These are phyloP conservation scores for Bruguiera parviflora DNA, from an alignment of 345 rosid species.

Conservation along the genomic window DNA sequence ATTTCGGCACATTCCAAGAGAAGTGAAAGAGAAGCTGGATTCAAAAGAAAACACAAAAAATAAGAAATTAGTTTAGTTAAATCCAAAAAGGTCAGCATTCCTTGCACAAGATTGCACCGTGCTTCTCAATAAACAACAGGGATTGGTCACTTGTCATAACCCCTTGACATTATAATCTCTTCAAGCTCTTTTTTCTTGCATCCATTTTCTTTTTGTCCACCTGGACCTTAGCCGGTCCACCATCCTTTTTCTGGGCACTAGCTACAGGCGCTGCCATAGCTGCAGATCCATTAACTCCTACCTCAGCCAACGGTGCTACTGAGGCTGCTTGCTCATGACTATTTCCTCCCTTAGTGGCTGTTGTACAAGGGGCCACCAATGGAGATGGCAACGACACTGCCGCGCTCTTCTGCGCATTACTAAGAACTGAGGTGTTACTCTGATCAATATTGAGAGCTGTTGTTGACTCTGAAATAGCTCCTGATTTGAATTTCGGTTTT, in stretches of 20 bases:
- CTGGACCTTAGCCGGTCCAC: constrained; percentile 50
- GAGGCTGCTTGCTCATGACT: constrained; percentile 49
- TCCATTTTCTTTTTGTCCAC: constrained; percentile 93
- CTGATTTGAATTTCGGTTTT: constrained; percentile 78
- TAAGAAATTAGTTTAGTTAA: neutral
- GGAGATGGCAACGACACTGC: constrained; percentile 34
- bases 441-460: constrained; percentile 77
- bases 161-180: constrained; percentile 53
- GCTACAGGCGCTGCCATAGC: constrained; percentile 18
- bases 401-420: constrained; percentile 45
- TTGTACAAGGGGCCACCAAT: constrained; percentile 43
- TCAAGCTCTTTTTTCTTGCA: constrained; percentile 96
- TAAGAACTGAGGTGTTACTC: constrained; percentile 38
- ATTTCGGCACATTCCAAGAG: too few species aligned
- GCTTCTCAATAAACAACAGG: constrained; percentile 8
- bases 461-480: constrained; percentile 87
- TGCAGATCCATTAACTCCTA: constrained; percentile 36
- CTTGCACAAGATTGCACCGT: neutral
- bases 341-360: constrained; percentile 52
- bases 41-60: too few species aligned
- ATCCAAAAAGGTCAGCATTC: neutral
- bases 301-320: constrained; percentile 33
- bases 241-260: constrained; percentile 55
- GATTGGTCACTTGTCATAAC: constrained; percentile 7
- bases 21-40: too few species aligned